Conservation (phyloP, 768 basidiomycete species). For the Russula vinacea region DNA sequence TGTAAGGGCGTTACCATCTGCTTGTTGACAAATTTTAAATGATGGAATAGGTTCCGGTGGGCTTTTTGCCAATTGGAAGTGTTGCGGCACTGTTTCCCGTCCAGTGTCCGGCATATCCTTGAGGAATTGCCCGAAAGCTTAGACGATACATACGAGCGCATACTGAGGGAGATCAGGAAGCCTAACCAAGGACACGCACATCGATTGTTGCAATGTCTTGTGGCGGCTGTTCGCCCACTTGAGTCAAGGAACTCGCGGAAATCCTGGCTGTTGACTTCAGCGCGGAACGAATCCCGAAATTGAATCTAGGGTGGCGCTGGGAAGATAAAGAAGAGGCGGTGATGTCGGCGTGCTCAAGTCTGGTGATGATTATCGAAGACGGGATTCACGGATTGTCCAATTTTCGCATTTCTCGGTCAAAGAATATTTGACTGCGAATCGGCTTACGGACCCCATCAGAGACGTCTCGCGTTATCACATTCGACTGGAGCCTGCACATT, state of each 20-base stretch:
- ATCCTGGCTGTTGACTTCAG: neutral
- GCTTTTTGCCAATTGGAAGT: conserved; percentile 1
- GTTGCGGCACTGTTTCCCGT: neutral
- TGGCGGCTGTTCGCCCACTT: conserved; percentile 3
- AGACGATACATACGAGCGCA: conserved; percentile 13
- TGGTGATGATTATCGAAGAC: neutral
- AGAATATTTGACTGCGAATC: conserved; percentile 2
- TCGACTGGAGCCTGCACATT: neutral
- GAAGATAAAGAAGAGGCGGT: conserved; percentile 5
- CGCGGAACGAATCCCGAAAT: neutral
- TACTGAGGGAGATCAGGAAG: conserved; percentile 5
- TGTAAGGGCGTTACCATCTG: neutral
- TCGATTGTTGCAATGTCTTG: conserved; percentile 15
- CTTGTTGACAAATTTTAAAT: neutral
- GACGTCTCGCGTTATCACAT: conserved; percentile 1
- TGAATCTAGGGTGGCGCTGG: neutral
- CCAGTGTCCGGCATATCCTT: conserved; percentile 1
- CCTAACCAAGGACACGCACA: conserved; percentile 5
- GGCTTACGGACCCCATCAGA: neutral
- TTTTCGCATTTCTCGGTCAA: conserved; percentile 12
- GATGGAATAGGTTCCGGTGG: neutral
- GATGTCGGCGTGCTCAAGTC: conserved; percentile 5
- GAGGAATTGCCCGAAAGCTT: neutral
- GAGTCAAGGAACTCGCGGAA: conserved; percentile 1
- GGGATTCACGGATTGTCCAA: neutral